A percentile compares a stretch with the other conserved stretches of the same genome.
Evolutionary conservation across 225 moss, liverwort and hornwort genomes (phyloP).

Genomic region (Physcomitrellopsis africana): DNA sequence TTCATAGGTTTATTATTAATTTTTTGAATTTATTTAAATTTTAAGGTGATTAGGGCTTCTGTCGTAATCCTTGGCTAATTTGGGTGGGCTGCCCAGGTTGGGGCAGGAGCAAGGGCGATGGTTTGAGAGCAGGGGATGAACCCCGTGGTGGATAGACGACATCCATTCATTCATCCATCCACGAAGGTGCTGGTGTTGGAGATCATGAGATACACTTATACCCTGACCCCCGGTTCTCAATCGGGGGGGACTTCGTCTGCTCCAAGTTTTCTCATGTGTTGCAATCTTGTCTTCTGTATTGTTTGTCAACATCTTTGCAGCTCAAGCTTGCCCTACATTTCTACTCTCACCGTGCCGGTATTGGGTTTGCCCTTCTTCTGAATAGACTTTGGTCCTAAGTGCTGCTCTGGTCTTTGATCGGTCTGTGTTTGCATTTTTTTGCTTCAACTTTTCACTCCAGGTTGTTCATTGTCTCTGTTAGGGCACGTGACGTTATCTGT

Average conservation of each 20-base stretch:
- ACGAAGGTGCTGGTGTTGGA: too few relatives aligned
- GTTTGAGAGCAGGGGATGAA: too few relatives aligned
- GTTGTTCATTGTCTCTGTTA: neutral
- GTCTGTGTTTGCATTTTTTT: neutral
- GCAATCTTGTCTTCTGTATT: neutral
- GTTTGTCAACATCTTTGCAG: neutral
- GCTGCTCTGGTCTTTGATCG: neutral
- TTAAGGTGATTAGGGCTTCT: too few relatives aligned
- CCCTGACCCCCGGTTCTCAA: too few relatives aligned
- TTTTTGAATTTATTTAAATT: too few relatives aligned
- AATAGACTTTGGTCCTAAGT: neutral
- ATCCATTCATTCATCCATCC: too few relatives aligned
- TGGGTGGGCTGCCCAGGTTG: too few relatives aligned
- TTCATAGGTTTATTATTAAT: too few relatives aligned
- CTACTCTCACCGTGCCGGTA: constrained; percentile 2
- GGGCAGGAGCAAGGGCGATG: too few relatives aligned
- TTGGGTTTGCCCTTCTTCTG: neutral
- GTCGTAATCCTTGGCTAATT: too few relatives aligned
- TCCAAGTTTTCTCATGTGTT: neutral
- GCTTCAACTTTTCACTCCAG: neutral
- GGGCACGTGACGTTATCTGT: neutral
- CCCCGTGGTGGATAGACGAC: too few relatives aligned
- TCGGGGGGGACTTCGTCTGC: neutral
- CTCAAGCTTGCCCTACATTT: neutral
- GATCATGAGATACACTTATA: too few relatives aligned